Base-by-base conservation (phyloP, 305 asterid species). In the Salvia sclarea region DNA sequence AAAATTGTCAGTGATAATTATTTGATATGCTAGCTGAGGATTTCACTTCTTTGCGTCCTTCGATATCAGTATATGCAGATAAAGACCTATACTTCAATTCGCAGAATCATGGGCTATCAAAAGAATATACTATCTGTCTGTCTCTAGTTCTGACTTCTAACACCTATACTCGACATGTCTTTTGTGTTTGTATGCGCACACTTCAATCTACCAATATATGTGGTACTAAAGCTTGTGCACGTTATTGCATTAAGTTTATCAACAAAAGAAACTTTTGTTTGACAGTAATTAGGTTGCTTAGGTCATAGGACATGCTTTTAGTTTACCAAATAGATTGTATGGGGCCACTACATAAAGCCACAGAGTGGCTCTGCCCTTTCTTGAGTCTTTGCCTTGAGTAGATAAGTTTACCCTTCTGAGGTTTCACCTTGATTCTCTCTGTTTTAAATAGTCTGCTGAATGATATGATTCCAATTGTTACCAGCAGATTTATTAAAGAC, bases 341-440 rank as follows among this genome's bases (percentile, higher is more conserved):
- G 12, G 61, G 14, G 52, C 28, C 71, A 52, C 54, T 52, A 52
- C 25, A n/a, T 40, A 6, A 48, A 48, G 22, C 37, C 49, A 50
- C 3, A 44, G 48, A 33, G 22, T 11, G 40, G 35, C 3, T 30
- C 6, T 62, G 43, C 25, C 40, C 40, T 44, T 16, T 62, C 68
- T 33, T 10, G 30, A 25, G 43, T 61, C 67, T 61, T 43, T 61
- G 54, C 67, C 55, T 41, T 44, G 57, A 28, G 8, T 52, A 5
- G 35, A 49, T 52, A 10, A 52, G 58, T 22, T 52, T 47, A 45
- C 33, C 37, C 58, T 47, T 64, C 31, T 47, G 5, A 12, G 30
- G n/a, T 28, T 10, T 40, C 30, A 25, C 3, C 35, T 50, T 66
- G 63, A 38, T 66, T 61, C 38, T 47, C 16, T 22, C 58, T 45